These are phyloP conservation scores for Cytidiella melzeri DNA, from an alignment of 768 basidiomycete species.

Conservation along the genomic window DNA sequence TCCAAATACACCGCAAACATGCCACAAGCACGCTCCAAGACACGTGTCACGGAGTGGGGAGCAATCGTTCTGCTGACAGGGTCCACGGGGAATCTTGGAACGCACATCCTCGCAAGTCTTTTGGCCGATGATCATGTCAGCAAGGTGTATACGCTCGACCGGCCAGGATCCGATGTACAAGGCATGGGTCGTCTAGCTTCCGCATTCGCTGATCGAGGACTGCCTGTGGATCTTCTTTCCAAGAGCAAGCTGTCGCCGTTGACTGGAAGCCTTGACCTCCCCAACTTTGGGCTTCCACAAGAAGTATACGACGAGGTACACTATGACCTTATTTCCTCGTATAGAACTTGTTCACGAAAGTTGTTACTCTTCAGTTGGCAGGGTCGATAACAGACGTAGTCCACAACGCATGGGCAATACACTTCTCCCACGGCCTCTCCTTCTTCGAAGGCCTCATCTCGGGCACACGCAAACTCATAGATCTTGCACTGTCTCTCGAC, in stretches of 20 bases:
- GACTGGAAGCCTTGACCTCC: not conserved
- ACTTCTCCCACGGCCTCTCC: conserved; percentile 29
- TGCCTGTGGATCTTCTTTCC: conserved; percentile 4
- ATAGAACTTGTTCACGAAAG: too few relatives aligned
- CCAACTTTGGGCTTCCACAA: conserved; percentile 1
- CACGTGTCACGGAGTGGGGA: not conserved
- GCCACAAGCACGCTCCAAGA: not conserved
- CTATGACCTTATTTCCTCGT: too few relatives aligned
- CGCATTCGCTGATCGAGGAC: conserved; percentile 2
- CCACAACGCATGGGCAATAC: conserved; percentile 31
- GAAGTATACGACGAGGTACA: conserved; percentile 5
- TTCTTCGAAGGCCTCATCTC: conserved; percentile 25
- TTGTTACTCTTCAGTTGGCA: not conserved
- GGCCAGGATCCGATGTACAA: not conserved
- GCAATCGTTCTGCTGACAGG: conserved; percentile 9
- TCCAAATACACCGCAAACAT: not conserved
- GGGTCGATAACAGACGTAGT: conserved; percentile 6
- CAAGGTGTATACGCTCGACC: conserved; percentile 10
- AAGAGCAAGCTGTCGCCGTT: conserved; percentile 1
- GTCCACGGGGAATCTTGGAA: conserved; percentile 9
- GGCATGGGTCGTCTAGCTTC: not conserved
- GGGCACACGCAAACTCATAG: conserved; percentile 29
- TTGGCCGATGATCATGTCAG: not conserved
- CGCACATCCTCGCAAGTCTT: conserved; percentile 4
- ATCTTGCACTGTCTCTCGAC: conserved; percentile 24